Base-by-base conservation (phyloP, 1,284 basidiomycete species). In the Pseudomicrostroma phylloplanum region DNA sequence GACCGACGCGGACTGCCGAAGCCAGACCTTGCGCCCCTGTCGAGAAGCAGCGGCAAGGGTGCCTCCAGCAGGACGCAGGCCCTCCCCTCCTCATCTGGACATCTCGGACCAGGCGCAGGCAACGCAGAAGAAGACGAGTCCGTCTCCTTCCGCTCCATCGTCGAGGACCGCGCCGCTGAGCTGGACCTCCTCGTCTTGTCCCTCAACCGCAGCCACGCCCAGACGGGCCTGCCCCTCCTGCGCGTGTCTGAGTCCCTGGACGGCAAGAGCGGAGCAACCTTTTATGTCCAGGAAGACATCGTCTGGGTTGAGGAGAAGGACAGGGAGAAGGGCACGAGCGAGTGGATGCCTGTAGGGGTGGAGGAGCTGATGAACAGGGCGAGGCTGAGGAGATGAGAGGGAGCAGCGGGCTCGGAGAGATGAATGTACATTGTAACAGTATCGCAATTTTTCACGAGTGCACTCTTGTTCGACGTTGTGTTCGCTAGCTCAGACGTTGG, bases 181-280 rank as follows among this genome's bases (percentile, higher is more conserved):
- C 86, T 89, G 77, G 92, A 98, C 80, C 81, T 98, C 67, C 80
- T 98, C 59, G 89, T 98, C 78, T 83, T 96, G 54, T 90, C 92
- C 1, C 87, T 88, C 2, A 91, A 91, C 2, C 85, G 85, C 58
- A 88, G 87, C 13, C 89, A 96, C 67, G 86, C 88, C 67, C 83
- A 81, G 51, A 91, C 90, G 11, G 86, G 92, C 56, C 89, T 92
- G 85, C 89, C 17, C 12, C 15, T n/a, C 43, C 6, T 17, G 43
- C 17, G 21, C 15, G 43, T 17, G 43, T 17, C 15, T 13, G 43
- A 21, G 12, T 21, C 15, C 6, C 43, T 17, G 4, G 43, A 48
- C 15, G 43, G 43, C 9, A 36, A 21, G 43, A 48, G 21, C 6
- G 43, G 43, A 48, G 43, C 21, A 12, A 21, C 21, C 43, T 48